Conservation (phyloP, 306 rosid species). For the Psophocarpus tetragonolobus region DNA sequence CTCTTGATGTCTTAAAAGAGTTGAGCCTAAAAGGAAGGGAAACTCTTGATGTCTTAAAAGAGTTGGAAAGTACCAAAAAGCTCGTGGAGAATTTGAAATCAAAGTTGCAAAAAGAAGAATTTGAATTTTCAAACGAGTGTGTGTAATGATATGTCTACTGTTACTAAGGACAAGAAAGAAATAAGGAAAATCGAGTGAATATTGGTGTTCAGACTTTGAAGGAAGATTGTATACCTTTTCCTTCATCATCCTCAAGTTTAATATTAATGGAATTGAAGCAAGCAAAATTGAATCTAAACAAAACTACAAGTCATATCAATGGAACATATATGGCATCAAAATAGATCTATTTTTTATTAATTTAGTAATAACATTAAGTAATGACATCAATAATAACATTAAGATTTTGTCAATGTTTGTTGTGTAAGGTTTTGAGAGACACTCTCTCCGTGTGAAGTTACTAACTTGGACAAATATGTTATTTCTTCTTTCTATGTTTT, state of each 20-base stretch:
- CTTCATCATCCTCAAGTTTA: conserved; percentile 53
- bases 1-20: conserved; percentile 40
- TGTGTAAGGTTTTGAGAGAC: no score
- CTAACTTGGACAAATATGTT: no score
- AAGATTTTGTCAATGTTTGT: no score
- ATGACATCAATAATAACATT: no score
- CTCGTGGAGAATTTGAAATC: conserved; percentile 41
- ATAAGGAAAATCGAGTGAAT: conserved; percentile 59
- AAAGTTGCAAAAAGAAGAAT: conserved; percentile 37
- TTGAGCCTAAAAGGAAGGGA: conserved; percentile 46
- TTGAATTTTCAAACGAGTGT: conserved; percentile 19
- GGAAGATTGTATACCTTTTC: conserved; percentile 34
- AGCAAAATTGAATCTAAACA: conserved; percentile 72
- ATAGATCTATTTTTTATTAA: no score
- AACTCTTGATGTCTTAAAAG: conserved; percentile 46
- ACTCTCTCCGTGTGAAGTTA: no score
- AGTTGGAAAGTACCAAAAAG: conserved; percentile 48
- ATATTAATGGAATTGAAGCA: conserved; percentile 80
- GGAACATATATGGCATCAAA: no score
- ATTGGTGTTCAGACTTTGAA: conserved; percentile 25
- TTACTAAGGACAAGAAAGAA: conserved; percentile 34
- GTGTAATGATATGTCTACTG: neutral
- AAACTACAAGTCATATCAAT: conserved; percentile 63
- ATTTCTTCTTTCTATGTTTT: no score
- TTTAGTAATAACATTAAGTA: no score